Evolutionary conservation across 1,284 basidiomycete species (phyloP).

Genomic region (Volvariella surrecta): DNA sequence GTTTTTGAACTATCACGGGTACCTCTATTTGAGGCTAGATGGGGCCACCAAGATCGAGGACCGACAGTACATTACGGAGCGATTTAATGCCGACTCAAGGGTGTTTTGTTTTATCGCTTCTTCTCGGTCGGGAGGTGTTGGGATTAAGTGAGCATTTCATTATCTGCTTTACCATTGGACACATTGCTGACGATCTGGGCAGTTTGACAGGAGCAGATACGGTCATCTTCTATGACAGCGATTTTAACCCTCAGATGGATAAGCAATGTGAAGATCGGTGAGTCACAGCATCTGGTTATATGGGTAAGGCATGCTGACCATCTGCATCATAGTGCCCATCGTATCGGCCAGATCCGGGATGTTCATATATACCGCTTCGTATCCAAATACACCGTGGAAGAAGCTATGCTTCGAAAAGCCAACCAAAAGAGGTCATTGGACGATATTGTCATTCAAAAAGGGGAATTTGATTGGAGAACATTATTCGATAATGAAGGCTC

Average conservation of each 20-base stretch:
- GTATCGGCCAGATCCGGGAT: slow-evolving; percentile 94
- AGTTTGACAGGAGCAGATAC: slow-evolving; percentile 95
- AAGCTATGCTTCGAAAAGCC: slow-evolving; percentile 93
- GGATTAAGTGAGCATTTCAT: slow-evolving; percentile 77
- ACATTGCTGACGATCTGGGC: slow-evolving; percentile 5
- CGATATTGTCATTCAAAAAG: slow-evolving; percentile 89
- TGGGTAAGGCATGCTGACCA: slow-evolving; percentile 1
- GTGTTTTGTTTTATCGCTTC: slow-evolving; percentile 94
- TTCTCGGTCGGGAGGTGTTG: slow-evolving; percentile 90
- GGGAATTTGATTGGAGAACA: slow-evolving; percentile 92
- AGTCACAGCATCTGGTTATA: slow-evolving; percentile 15
- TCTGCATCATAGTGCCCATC: slow-evolving; percentile 57
- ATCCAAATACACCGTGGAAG: slow-evolving; percentile 89
- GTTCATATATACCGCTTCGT: slow-evolving; percentile 97
- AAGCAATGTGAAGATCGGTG: slow-evolving; percentile 93
- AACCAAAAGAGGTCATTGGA: slow-evolving; percentile 93
- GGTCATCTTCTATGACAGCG: slow-evolving; percentile 94
- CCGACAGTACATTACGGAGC: slow-evolving; percentile 89
- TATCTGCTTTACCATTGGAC: neutral
- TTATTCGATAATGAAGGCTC: slow-evolving; percentile 56
- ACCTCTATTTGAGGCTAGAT: slow-evolving; percentile 88
- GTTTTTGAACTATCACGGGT: slow-evolving; percentile 90
- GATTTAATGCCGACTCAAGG: slow-evolving; percentile 91
- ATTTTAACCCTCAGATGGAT: slow-evolving; percentile 98
- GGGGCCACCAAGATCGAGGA: slow-evolving; percentile 96